Conservation (phyloP, 2,329 filamentous ascomycete species). For the Hypoxylon sp. region DNA sequence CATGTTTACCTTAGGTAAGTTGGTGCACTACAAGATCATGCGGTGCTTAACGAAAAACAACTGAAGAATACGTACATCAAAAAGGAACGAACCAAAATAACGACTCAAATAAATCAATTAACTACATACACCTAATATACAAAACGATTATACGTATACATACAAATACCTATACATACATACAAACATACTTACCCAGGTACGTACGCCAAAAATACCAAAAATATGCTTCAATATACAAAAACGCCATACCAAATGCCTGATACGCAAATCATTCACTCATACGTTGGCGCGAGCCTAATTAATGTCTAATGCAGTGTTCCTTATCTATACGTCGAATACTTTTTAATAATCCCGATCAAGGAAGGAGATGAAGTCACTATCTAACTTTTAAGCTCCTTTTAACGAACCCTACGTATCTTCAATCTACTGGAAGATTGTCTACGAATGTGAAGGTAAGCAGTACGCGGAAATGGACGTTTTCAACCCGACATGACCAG, state of each 20-base stretch:
- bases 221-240: constrained; percentile 36
- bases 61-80: constrained; percentile 12
- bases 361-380: constrained; percentile 41
- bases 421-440: constrained; percentile 35
- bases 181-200: constrained; percentile 25
- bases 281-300: constrained; percentile 53
- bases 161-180: constrained; percentile 36
- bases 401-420: constrained; percentile 24
- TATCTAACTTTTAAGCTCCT: constrained; percentile 44
- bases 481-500: constrained; percentile 79
- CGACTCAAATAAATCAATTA: constrained; percentile 23
- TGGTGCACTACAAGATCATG: not conserved
- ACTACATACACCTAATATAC: constrained; percentile 23
- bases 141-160: constrained; percentile 43
- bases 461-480: constrained; percentile 19
- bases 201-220: constrained; percentile 25
- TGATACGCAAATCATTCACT: constrained; percentile 54
- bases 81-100: constrained; percentile 24
- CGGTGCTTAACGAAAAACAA: not conserved
- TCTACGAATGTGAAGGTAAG: constrained; percentile 39
- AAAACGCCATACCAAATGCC: constrained; percentile 39
- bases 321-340: constrained; percentile 52
- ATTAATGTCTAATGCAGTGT: constrained; percentile 51
- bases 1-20: not conserved
- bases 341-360: constrained; percentile 46